phyloP scores from a whole-genome alignment of 2,329 filamentous ascomycete species.

The Monilinia vaccinii-corymbosi region DNA sequence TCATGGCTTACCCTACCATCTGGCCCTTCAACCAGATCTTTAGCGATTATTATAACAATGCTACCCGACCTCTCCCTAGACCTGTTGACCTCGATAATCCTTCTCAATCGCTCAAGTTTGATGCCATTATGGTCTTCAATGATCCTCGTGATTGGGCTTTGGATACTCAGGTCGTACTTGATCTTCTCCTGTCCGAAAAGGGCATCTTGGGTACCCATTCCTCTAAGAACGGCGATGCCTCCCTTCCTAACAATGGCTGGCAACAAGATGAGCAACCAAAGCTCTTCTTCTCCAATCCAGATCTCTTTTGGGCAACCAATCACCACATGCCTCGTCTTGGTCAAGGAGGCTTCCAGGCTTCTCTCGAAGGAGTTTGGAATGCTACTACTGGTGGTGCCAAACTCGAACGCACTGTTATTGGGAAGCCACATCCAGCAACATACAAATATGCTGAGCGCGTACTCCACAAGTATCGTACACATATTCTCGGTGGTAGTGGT shows the following conservation, averaged over 20 bases:
- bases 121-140: constrained; percentile 89
- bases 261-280: constrained; percentile 71
- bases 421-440: constrained; percentile 71
- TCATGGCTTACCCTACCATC: constrained; percentile 60
- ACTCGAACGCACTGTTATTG: constrained; percentile 60
- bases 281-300: constrained; percentile 83
- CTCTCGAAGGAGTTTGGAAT: constrained; percentile 71
- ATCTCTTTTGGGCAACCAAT: constrained; percentile 79
- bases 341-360: constrained; percentile 82
- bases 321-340: constrained; percentile 82
- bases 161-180: constrained; percentile 75
- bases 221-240: constrained; percentile 54
- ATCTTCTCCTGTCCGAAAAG: constrained; percentile 69
- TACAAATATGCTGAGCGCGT: constrained; percentile 78
- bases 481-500: constrained; percentile 15
- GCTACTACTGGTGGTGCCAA: constrained; percentile 55
- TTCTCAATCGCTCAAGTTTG: constrained; percentile 57
- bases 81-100: constrained; percentile 37
- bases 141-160: constrained; percentile 95
- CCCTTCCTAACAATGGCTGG: constrained; percentile 66
- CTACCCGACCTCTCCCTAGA: constrained; percentile 48
- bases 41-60: constrained; percentile 48
- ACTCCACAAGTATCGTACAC: constrained; percentile 49
- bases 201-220: constrained; percentile 78
- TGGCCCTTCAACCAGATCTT: constrained; percentile 75